These are phyloP conservation scores for Copromyces sp. DNA, from an alignment of 495 filamentous ascomycete genomes.

Conservation along the genomic window DNA sequence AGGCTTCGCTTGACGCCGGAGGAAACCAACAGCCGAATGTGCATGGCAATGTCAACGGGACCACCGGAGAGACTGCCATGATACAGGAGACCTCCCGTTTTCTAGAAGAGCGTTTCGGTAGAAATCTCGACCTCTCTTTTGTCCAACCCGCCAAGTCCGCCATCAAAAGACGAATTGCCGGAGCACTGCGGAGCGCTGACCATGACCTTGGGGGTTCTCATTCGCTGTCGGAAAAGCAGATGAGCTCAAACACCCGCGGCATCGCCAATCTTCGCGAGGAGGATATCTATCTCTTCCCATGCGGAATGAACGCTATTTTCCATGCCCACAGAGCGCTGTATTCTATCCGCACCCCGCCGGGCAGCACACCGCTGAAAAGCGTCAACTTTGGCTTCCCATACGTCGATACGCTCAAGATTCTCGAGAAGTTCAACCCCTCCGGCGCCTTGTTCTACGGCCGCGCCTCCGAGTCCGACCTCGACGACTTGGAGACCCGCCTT, in stretches of 20 bases:
- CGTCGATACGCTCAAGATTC: conserved; percentile 88
- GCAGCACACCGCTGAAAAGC: conserved; percentile 44
- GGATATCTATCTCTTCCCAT: conserved; percentile 81
- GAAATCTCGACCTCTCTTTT: conserved; percentile 72
- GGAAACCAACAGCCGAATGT: conserved; percentile 6
- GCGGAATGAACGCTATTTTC: conserved; percentile 93
- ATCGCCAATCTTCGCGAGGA: conserved; percentile 69
- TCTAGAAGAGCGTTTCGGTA: conserved; percentile 88
- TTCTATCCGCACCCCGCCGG: conserved; percentile 32
- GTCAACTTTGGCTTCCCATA: conserved; percentile 84
- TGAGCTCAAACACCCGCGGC: conserved; percentile 40
- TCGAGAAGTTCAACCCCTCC: conserved; percentile 80
- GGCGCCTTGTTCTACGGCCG: conserved; percentile 86
- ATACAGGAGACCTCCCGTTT: conserved; percentile 60
- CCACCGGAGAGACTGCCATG: conserved; percentile 21
- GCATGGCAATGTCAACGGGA: conserved; percentile 5
- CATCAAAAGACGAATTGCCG: conserved; percentile 78
- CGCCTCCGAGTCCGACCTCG: conserved; percentile 69
- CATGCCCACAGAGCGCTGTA: conserved; percentile 69
- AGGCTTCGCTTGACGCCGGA: conserved; percentile 37
- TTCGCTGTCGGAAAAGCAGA: conserved; percentile 18
- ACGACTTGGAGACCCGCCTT: conserved; percentile 70
- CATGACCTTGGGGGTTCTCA: conserved; percentile 44
- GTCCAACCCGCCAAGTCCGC: conserved; percentile 76
- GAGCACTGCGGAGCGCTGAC: conserved; percentile 59